These are phyloP conservation scores for Moesziomyces sp. DNA, from an alignment of 1,284 basidiomycete species.

Conservation along the genomic window DNA sequence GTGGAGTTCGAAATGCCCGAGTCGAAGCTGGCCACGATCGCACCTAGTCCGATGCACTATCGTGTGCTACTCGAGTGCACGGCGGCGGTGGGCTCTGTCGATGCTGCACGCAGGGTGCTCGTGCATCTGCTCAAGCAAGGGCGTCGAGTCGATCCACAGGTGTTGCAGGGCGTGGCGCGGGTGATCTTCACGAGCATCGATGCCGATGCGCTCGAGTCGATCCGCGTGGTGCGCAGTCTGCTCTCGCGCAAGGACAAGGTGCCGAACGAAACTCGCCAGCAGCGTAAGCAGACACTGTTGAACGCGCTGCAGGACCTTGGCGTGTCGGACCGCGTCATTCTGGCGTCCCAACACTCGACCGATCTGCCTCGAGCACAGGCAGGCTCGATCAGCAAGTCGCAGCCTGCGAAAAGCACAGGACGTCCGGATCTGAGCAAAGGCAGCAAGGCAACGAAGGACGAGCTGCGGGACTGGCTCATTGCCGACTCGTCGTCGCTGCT, in stretches of 20 bases:
- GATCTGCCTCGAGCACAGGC: slow-evolving; percentile 3
- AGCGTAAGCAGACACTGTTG: slow-evolving; percentile 14
- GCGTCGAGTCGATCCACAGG: slow-evolving; percentile 15
- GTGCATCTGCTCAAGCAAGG: slow-evolving; percentile 24
- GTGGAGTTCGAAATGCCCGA: slow-evolving; percentile 7
- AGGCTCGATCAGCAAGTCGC: neutral
- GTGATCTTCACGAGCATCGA: slow-evolving; percentile 40
- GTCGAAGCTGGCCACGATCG: neutral
- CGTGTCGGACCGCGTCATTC: slow-evolving; percentile 7
- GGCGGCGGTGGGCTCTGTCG: slow-evolving; percentile 16
- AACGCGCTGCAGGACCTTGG: slow-evolving; percentile 19
- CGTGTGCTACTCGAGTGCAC: slow-evolving; percentile 36
- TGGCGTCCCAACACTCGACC: slow-evolving; percentile 19
- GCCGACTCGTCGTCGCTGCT: slow-evolving; percentile 22
- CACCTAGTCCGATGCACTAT: slow-evolving; percentile 24
- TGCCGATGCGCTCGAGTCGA: slow-evolving; percentile 27
- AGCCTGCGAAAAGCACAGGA: neutral
- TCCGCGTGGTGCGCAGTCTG: slow-evolving; percentile 14
- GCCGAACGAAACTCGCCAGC: neutral
- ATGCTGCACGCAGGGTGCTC: slow-evolving; percentile 20
- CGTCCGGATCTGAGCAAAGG: slow-evolving; percentile 1
- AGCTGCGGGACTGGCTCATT: slow-evolving; percentile 35
- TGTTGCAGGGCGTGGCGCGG: slow-evolving; percentile 21
- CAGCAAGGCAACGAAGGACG: slow-evolving; percentile 13
- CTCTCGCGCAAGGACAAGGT: neutral